phyloP scores from a whole-genome alignment of 495 filamentous ascomycete species.

The Penicillium flavigenum region DNA sequence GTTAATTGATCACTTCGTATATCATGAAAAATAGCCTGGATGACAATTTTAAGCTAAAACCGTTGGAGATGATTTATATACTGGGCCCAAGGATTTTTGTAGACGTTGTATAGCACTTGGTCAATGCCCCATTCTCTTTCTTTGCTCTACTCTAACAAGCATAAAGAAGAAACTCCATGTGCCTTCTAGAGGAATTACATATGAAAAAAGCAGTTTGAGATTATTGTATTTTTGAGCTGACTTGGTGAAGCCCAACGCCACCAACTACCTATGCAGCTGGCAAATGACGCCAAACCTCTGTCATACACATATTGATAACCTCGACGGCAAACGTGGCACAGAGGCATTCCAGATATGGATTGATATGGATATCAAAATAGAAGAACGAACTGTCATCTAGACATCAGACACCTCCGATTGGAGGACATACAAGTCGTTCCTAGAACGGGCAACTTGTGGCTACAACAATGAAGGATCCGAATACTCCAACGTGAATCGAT shows the following conservation, averaged over 20 bases:
- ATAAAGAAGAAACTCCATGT: background rate
- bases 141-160: background rate
- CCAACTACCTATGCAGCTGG: background rate
- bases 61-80: background rate
- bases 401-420: background rate
- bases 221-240: background rate
- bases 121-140: background rate
- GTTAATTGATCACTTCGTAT: background rate
- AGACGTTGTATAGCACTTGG: background rate
- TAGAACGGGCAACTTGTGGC: background rate
- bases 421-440: background rate
- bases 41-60: background rate
- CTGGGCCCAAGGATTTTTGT: background rate
- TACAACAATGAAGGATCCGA: constrained; percentile 1
- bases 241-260: background rate
- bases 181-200: background rate
- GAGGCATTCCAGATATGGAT: background rate
- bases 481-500: background rate
- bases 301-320: background rate
- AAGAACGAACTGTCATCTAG: background rate
- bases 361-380: background rate
- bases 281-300: constrained; percentile 5
- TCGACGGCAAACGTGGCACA: background rate
- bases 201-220: background rate
- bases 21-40: no score